Evolutionary conservation across 2,329 filamentous ascomycete species (phyloP).

Genomic region (Microdochium bolleyi): DNA sequence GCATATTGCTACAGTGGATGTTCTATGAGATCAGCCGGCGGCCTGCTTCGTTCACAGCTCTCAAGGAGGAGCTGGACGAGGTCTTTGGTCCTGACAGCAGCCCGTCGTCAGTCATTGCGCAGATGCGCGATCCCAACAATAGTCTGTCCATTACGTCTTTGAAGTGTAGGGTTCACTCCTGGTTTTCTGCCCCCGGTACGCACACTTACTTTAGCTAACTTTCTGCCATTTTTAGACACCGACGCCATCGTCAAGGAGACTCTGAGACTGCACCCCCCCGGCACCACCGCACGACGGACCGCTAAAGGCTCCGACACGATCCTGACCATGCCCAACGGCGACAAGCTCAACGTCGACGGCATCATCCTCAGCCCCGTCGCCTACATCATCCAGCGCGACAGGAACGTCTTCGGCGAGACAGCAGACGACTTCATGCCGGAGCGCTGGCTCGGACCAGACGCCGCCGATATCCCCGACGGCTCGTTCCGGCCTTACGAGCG

Average conservation of each 20-base stretch:
- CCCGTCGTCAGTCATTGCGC: constrained; percentile 1
- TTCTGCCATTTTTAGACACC: neutral
- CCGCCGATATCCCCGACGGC: constrained; percentile 9
- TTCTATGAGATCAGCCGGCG: constrained; percentile 10
- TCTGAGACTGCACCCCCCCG: constrained; percentile 8
- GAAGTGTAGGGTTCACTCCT: neutral
- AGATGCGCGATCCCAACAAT: constrained; percentile 1
- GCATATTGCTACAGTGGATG: constrained; percentile 5
- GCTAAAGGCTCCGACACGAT: constrained; percentile 6
- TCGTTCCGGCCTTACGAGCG: constrained; percentile 30
- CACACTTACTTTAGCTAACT: neutral
- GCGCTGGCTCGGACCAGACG: constrained; percentile 11
- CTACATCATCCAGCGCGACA: constrained; percentile 12
- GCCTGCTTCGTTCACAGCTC: constrained; percentile 5
- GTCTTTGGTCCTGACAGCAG: constrained; percentile 3
- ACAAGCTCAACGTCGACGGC: constrained; percentile 8
- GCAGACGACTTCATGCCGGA: constrained; percentile 16
- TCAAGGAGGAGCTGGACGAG: constrained; percentile 2
- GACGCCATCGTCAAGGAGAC: constrained; percentile 9
- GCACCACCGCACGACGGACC: constrained; percentile 5
- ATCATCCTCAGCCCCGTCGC: constrained; percentile 7
- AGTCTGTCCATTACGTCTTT: constrained; percentile 6
- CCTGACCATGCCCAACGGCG: constrained; percentile 6
- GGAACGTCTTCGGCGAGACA: constrained; percentile 9
- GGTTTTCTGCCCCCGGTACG: neutral